Conservation (phyloP, 2,329 filamentous ascomycete genomes). For the Tricladium varicosporioides region DNA sequence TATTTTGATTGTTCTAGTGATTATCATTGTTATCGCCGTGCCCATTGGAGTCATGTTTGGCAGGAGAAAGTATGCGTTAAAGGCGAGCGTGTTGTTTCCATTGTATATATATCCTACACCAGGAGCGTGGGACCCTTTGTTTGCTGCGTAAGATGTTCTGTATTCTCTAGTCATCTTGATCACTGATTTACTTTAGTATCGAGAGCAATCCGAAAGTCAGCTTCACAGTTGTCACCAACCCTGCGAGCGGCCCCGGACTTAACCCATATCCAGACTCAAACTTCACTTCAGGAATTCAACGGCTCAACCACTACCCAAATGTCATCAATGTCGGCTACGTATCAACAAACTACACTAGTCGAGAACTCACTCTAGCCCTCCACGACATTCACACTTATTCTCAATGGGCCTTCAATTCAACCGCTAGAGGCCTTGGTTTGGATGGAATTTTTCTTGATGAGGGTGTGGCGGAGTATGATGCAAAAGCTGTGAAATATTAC, state of each 20-base stretch:
- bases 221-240: slow-evolving; percentile 32
- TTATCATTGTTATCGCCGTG: slow-evolving; percentile 14
- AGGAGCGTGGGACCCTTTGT: slow-evolving; percentile 45
- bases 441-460: slow-evolving; percentile 48
- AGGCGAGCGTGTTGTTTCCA: slow-evolving; percentile 44
- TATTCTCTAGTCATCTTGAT: neutral
- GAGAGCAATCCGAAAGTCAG: slow-evolving; percentile 24
- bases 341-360: slow-evolving; percentile 34
- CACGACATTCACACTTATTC: slow-evolving; percentile 44
- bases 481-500: slow-evolving; percentile 34
- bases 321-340: slow-evolving; percentile 42
- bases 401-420: slow-evolving; percentile 38
- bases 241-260: slow-evolving; percentile 34
- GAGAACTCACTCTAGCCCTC: slow-evolving; percentile 31
- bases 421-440: slow-evolving; percentile 39
- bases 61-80: slow-evolving; percentile 37
- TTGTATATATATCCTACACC: slow-evolving; percentile 47
- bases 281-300: slow-evolving; percentile 36
- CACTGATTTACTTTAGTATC: slow-evolving; percentile 9
- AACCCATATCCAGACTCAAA: slow-evolving; percentile 33
- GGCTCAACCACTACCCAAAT: slow-evolving; percentile 39
- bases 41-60: slow-evolving; percentile 35
- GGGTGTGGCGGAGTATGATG: slow-evolving; percentile 39
- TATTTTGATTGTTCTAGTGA: slow-evolving; percentile 13
- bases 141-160: slow-evolving; percentile 37